A percentile compares a stretch with the other conserved stretches of the same genome.
Conservation (phyloP, 176 grass and related monocot species). For the Aegilops longissima region DNA sequence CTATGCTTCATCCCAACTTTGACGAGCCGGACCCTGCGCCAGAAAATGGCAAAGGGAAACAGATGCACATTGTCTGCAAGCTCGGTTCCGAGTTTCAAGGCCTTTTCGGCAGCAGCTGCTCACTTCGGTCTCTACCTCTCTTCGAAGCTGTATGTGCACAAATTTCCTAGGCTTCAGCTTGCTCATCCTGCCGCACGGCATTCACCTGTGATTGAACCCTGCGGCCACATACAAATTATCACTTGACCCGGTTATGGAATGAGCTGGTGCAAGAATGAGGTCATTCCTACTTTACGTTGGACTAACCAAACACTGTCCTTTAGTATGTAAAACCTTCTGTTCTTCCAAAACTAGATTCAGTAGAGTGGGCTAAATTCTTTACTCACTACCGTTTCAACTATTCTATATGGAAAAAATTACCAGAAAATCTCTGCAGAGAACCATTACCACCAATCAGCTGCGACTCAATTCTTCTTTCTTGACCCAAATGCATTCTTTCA, state of each 20-base stretch:
- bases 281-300: neutral
- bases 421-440: slow-evolving; percentile 49
- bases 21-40: slow-evolving; percentile 12
- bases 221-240: neutral
- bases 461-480: slow-evolving; percentile 44
- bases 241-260: neutral
- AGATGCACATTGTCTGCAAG: slow-evolving; percentile 9
- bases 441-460: slow-evolving; percentile 45
- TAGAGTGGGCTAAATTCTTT: neutral
- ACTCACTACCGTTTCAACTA: neutral
- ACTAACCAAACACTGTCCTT: neutral
- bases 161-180: slow-evolving; percentile 11
- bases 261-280: neutral
- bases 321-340: neutral
- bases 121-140: slow-evolving; percentile 22
- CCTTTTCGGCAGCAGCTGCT: slow-evolving; percentile 4
- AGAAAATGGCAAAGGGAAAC: slow-evolving; percentile 24
- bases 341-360: neutral
- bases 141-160: slow-evolving; percentile 37
- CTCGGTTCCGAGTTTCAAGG: slow-evolving; percentile 19
- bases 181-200: neutral
- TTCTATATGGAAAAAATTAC: slow-evolving; percentile 14
- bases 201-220: slow-evolving; percentile 51
- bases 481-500: slow-evolving; percentile 85
- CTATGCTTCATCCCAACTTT: slow-evolving; percentile 36